Percentiles rank a stretch among this genome's conserved stretches.
phyloP scores from a whole-genome alignment of 257 asterid genomes.

The Solanum piurae region DNA sequence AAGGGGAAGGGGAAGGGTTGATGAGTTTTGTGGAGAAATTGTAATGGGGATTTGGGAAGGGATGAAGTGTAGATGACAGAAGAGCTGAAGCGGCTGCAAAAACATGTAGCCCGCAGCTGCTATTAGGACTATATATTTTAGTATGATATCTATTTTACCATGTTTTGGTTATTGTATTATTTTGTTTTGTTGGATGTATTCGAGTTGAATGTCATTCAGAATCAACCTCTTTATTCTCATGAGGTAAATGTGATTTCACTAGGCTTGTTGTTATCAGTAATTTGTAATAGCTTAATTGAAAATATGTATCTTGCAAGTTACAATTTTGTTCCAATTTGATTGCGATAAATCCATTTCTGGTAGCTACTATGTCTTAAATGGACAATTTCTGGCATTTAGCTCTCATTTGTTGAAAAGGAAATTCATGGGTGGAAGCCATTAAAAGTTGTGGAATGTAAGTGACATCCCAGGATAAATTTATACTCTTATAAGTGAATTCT shows the following conservation, averaged over 20 bases:
- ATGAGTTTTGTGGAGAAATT: background rate
- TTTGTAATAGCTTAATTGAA: background rate
- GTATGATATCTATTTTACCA: background rate
- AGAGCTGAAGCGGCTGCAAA: conserved; percentile 76
- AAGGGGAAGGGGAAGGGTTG: background rate
- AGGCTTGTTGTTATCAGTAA: background rate
- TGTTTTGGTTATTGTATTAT: background rate
- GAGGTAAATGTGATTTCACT: background rate
- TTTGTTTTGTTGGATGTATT: background rate
- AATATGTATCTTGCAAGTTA: background rate
- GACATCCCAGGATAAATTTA: background rate
- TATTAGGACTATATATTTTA: background rate
- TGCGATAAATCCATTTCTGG: background rate
- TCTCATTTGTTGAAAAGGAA: background rate
- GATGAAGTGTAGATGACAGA: background rate
- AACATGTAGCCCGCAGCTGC: conserved; percentile 76
- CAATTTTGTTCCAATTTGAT: background rate
- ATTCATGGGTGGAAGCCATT: background rate
- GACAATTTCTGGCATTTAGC: background rate
- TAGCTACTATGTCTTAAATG: background rate
- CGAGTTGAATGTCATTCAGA: background rate
- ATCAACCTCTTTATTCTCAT: no score
- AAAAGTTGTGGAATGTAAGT: background rate
- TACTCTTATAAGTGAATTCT: background rate
- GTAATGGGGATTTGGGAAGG: background rate